Percentiles rank a stretch among this genome's conserved stretches.
Evolutionary conservation across 192 early-diverging fungal species (phyloP).

Genomic region (Rhizophagus prolifer): DNA sequence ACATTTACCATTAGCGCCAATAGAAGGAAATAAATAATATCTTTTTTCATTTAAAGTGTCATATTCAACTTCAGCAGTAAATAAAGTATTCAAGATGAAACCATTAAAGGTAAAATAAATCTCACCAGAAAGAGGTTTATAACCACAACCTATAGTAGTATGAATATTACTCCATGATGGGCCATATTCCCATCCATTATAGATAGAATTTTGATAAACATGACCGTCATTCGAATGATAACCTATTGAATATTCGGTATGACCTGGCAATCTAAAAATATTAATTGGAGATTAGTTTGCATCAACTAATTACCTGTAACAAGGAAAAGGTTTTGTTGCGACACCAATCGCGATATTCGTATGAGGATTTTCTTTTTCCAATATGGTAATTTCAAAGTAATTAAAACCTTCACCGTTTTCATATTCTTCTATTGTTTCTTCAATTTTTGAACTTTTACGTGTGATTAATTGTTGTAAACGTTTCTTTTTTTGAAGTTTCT

Average conservation of each 20-base stretch:
- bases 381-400: slow-evolving; percentile 19
- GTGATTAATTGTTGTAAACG: background rate
- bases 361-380: background rate
- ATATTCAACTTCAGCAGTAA: background rate
- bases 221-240: slow-evolving; percentile 34
- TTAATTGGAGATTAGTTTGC: too few species aligned
- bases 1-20: slow-evolving; percentile 5
- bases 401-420: background rate
- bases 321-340: background rate
- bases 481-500: background rate
- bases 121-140: background rate
- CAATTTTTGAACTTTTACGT: background rate
- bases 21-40: background rate
- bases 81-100: background rate
- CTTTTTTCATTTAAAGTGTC: background rate
- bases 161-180: background rate
- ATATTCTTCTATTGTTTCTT: background rate
- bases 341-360: background rate
- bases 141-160: background rate
- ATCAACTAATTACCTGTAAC: background rate
- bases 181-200: slow-evolving; percentile 37
- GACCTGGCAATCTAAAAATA: background rate
- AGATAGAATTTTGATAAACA: slow-evolving; percentile 39
- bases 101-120: slow-evolving; percentile 5
- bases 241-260: background rate